A percentile compares a stretch with the other conserved stretches of the same genome.
These are phyloP conservation scores for Tetradesmus obliquus DNA, from an alignment of 139 green algal species.

Conservation along the genomic window DNA sequence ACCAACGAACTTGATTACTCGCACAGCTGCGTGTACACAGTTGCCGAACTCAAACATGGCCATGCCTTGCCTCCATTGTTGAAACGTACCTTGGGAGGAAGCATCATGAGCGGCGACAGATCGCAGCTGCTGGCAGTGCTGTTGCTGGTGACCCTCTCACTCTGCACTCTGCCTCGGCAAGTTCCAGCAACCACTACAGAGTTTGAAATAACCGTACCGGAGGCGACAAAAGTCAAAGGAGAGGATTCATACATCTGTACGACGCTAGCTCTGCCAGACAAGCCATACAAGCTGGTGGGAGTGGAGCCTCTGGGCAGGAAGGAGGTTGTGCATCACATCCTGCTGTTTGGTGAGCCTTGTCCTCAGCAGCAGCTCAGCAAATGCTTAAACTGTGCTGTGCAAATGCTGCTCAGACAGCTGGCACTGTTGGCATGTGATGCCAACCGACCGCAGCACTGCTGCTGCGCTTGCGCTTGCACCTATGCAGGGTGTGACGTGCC, in stretches of 20 bases:
- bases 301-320: slow-evolving; percentile 73
- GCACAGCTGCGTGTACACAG: background rate
- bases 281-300: slow-evolving; percentile 74
- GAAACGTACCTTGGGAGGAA: background rate
- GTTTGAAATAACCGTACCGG: slow-evolving; percentile 55
- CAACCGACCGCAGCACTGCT: background rate
- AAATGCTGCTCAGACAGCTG: background rate
- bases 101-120: background rate
- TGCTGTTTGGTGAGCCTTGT: slow-evolving; percentile 85
- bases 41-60: background rate
- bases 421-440: background rate
- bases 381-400: background rate
- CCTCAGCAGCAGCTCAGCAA: background rate
- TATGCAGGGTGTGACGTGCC: slow-evolving; percentile 68
- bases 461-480: background rate
- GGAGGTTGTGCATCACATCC: slow-evolving; percentile 90
- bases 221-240: background rate
- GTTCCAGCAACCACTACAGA: background rate
- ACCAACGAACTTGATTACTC: background rate
- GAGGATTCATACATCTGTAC: slow-evolving; percentile 79
- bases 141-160: slow-evolving; percentile 7
- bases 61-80: background rate
- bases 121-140: background rate
- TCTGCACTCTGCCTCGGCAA: background rate
- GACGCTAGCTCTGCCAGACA: slow-evolving; percentile 56